Base-by-base conservation (phyloP, 106 monocot species). In the Dioscorea alata region DNA sequence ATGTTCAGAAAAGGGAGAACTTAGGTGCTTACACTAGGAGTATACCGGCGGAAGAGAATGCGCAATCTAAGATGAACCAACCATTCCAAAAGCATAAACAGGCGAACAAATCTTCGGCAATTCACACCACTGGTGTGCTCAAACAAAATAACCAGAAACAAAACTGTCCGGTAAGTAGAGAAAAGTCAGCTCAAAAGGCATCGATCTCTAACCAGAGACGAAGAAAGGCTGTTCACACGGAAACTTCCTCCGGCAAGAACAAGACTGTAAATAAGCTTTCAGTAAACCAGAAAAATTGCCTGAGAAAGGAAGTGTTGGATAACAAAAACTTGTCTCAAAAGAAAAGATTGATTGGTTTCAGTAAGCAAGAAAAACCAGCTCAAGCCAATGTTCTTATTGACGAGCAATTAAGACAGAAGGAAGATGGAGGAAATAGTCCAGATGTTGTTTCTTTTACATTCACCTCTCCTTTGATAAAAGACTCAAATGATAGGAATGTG, bases 121-220 rank as follows among this genome's bases (percentile, higher is more conserved):
- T 71, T 19, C 74, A 51, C 63, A 22, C 71, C 49, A 84, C 91
- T 35, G 50, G 67, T 31, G 81, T 87, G 34, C 84, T 91, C 65
- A 79, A 69, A 33, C 91, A 91, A 72, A 91, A 91, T 71, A 87
- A 87, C 60, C 87, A 84, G 81, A 91, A 91, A 51, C 87, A 91
- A 79, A 91, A 91, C 72, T 81, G 82, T 71, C 21, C 17, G n/a
- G 23, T 59, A 50, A 64, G 35, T 23, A 83, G 57, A 73, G 71
- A 70, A 13, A 90, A 81, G 80, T 15, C 64, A 12, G 62, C 63
- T 60, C 48, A 70, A 5, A 71, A 73, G 48, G 70, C 76, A 48
- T 71, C 75, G 12, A 53, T 16, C 17, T 64, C 68, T 24, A 81
- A 71, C 54, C 83, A 84, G 60, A 83, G 74, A 16, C 74, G 65